phyloP scores from a whole-genome alignment of 306 rosid genomes.

The Acacia confusa region DNA sequence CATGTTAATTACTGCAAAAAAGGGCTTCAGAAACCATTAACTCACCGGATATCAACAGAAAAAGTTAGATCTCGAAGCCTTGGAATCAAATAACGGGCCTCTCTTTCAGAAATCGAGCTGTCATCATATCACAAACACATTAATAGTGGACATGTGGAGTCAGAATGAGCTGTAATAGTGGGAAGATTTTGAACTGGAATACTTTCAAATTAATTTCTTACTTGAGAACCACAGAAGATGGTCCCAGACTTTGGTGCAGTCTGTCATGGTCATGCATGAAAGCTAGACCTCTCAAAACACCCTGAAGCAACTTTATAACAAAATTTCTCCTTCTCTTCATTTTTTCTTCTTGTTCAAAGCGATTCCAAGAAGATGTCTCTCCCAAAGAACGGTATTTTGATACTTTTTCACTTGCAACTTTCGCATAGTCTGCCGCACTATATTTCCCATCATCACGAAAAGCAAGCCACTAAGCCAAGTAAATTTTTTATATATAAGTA shows the following conservation, averaged over 20 bases:
- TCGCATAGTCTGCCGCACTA: slow-evolving; percentile 88
- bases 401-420: slow-evolving; percentile 65
- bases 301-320: slow-evolving; percentile 66
- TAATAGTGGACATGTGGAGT: background rate
- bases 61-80: slow-evolving; percentile 89
- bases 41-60: slow-evolving; percentile 82
- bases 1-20: slow-evolving; percentile 13
- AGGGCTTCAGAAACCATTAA: slow-evolving; percentile 16
- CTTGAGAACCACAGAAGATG: slow-evolving; percentile 87
- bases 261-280: slow-evolving; percentile 74
- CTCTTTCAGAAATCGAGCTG: slow-evolving; percentile 82
- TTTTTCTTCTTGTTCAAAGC: slow-evolving; percentile 55
- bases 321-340: slow-evolving; percentile 64
- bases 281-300: slow-evolving; percentile 80
- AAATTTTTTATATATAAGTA: slow-evolving; percentile 11
- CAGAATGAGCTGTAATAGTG: slow-evolving; percentile 19
- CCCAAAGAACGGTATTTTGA: slow-evolving; percentile 44
- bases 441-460: slow-evolving; percentile 85
- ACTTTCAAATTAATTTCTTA: slow-evolving; percentile 39
- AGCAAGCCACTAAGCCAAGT: slow-evolving; percentile 88
- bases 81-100: slow-evolving; percentile 76
- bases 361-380: slow-evolving; percentile 65
- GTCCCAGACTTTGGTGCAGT: slow-evolving; percentile 98
- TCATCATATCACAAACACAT: slow-evolving; percentile 31
- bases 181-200: slow-evolving; percentile 25